Conservation (phyloP, 2,329 filamentous ascomycete genomes). For the Ceratocystis alfenasii region DNA sequence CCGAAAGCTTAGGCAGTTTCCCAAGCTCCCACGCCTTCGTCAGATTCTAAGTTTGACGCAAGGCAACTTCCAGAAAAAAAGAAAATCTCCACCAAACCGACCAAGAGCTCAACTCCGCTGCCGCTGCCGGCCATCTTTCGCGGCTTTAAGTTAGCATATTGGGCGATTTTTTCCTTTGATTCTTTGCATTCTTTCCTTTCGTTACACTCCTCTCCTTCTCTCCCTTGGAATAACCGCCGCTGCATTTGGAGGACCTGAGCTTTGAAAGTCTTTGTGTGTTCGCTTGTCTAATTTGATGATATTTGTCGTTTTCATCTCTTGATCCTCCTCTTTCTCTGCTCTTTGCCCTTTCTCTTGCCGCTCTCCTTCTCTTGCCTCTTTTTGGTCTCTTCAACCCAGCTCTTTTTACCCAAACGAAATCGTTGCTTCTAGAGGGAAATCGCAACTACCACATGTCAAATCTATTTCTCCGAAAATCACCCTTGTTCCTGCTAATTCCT, state of each 20-base stretch:
- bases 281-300: neutral
- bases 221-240: neutral
- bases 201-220: neutral
- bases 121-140: neutral
- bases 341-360: neutral
- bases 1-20: neutral
- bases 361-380: neutral
- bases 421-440: neutral
- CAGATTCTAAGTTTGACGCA: neutral
- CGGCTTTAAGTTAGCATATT: neutral
- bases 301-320: neutral
- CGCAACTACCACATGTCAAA: conserved; percentile 7
- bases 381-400: neutral
- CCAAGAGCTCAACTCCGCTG: neutral
- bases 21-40: neutral
- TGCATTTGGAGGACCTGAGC: neutral
- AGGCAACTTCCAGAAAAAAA: neutral
- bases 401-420: neutral
- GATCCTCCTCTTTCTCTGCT: neutral
- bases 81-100: neutral
- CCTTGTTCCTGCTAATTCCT: conserved; percentile 2
- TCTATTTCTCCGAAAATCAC: conserved; percentile 12
- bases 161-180: neutral
- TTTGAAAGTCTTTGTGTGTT: neutral
- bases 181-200: neutral